These are phyloP conservation scores for Magnaporthales sp. DNA, from an alignment of 2,329 filamentous ascomycete genomes.

Conservation along the genomic window DNA sequence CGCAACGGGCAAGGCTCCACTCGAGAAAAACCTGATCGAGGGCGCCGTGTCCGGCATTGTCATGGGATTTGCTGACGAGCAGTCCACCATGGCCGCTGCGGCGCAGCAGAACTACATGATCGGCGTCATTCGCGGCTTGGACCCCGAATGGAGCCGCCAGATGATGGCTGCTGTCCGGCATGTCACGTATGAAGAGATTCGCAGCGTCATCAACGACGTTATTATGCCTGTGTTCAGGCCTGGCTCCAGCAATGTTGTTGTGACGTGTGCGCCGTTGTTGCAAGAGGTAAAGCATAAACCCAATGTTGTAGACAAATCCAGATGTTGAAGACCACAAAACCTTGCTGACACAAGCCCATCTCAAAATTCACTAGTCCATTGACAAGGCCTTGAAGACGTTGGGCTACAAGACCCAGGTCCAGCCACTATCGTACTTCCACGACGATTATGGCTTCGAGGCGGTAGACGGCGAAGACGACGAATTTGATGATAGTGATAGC, in stretches of 20 bases:
- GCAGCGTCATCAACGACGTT: slow-evolving; percentile 61
- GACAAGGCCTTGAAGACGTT: slow-evolving; percentile 63
- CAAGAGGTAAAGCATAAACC: slow-evolving; percentile 54
- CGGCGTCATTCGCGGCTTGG: slow-evolving; percentile 68
- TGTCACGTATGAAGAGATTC: slow-evolving; percentile 70
- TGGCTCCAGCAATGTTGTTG: slow-evolving; percentile 71
- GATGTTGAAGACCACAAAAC: background rate
- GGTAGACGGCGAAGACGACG: slow-evolving; percentile 52
- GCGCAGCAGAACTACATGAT: slow-evolving; percentile 77
- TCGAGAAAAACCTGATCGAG: slow-evolving; percentile 78
- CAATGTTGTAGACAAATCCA: background rate
- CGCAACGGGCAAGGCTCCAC: slow-evolving; percentile 58
- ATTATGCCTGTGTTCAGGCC: slow-evolving; percentile 75
- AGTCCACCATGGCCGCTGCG: slow-evolving; percentile 74
- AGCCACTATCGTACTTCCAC: slow-evolving; percentile 70
- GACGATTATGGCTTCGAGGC: slow-evolving; percentile 79
- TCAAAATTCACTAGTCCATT: slow-evolving; percentile 47
- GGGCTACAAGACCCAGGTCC: slow-evolving; percentile 72
- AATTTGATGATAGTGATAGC: slow-evolving; percentile 45
- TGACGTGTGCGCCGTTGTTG: slow-evolving; percentile 82
- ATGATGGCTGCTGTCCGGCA: slow-evolving; percentile 69
- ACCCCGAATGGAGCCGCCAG: slow-evolving; percentile 67
- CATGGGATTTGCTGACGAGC: slow-evolving; percentile 76
- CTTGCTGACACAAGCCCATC: slow-evolving; percentile 10
- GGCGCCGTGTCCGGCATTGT: slow-evolving; percentile 88